phyloP scores from a whole-genome alignment of 1,139 yeast genomes.

The Yamadazyma triangularis region DNA sequence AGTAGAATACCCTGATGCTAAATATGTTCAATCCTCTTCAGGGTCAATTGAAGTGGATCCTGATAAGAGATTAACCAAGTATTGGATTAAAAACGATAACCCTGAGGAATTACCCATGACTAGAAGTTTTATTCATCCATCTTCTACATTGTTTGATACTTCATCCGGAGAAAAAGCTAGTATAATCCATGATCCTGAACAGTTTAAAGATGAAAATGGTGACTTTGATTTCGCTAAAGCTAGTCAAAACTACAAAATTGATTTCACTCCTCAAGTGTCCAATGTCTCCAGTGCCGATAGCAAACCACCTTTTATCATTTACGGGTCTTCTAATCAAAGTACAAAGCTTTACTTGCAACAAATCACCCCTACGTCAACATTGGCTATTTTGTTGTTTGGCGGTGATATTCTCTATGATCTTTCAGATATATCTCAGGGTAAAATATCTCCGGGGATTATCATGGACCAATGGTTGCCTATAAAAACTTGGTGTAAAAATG shows the following conservation, averaged over 20 bases:
- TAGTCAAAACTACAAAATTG: constrained; percentile 22
- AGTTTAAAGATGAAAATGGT: constrained; percentile 21
- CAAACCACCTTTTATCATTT: constrained; percentile 53
- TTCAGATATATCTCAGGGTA: constrained; percentile 27
- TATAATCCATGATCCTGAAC: constrained; percentile 1
- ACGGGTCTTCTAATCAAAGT: constrained; percentile 55
- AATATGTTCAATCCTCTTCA: constrained; percentile 60
- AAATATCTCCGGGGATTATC: constrained; percentile 58
- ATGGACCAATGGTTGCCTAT: constrained; percentile 80
- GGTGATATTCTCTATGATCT: constrained; percentile 73
- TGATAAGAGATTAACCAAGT: constrained; percentile 68
- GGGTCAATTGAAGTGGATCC: constrained; percentile 86
- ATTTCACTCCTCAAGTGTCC: constrained; percentile 33
- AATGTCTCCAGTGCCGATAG: constrained; percentile 12
- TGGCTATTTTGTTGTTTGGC: constrained; percentile 74
- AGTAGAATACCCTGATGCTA: constrained; percentile 78
- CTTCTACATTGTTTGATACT: constrained; percentile 11
- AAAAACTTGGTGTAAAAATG: constrained; percentile 91
- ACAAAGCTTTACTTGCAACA: constrained; percentile 68
- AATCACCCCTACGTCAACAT: constrained; percentile 71
- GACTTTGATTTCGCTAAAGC: constrained; percentile 16
- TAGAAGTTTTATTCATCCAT: constrained; percentile 12
- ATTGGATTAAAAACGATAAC: constrained; percentile 45
- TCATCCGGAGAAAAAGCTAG: not conserved
- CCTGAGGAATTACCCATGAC: constrained; percentile 5